Base-by-base conservation (phyloP, 305 asterid genomes). In the Solanum hybrid region DNA sequence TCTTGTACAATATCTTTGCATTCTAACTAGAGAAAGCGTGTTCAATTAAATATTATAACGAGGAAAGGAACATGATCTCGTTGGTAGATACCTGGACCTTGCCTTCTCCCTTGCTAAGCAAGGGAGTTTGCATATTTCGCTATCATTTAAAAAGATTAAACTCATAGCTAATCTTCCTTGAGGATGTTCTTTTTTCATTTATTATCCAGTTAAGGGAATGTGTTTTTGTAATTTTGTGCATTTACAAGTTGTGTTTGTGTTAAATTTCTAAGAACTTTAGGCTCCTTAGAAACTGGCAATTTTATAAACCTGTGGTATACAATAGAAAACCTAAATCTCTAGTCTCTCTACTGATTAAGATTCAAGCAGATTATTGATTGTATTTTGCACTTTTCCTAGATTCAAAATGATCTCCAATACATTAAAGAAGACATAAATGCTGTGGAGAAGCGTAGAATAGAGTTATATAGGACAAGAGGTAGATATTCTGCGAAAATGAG, bases 351-450 rank as follows among this genome's bases (percentile, higher is more conserved):
- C 6, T 42, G 6, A 42, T 42, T 42, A 13, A 42, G 56, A 13
- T 42, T 42, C 56, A 42, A 42, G 56, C 17, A 42, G 56, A 42
- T 42, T 42, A 13, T 4, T 42, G 56, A 42, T 13, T 42, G 56
- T 13, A 42, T 42, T 13, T 13, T 42, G 89, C 78, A 72, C 80
- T 32, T 90, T 88, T 84, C 89, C 85, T 93, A 97, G 99, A 93
- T 95, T 37, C 96, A 93, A 92, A 85, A 92, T 11, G 99, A 97
- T 92, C 96, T 97, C 89, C 93, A 92, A 89, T 93, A 94, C 93
- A 93, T 97, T 75, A 95, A 95, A 91, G 98, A 95, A 90, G 99
- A 97, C 92, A 94, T 97, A 88, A 91, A 91, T 89, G 94, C 95
- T 29, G 99, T 95, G 90, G 99, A 97, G 95, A 94, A 90, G 90